Percentiles rank a stretch among this genome's conserved stretches.
phyloP scores from a whole-genome alignment of 2,329 filamentous ascomycete genomes.

The Verticillium nonalfalfae region DNA sequence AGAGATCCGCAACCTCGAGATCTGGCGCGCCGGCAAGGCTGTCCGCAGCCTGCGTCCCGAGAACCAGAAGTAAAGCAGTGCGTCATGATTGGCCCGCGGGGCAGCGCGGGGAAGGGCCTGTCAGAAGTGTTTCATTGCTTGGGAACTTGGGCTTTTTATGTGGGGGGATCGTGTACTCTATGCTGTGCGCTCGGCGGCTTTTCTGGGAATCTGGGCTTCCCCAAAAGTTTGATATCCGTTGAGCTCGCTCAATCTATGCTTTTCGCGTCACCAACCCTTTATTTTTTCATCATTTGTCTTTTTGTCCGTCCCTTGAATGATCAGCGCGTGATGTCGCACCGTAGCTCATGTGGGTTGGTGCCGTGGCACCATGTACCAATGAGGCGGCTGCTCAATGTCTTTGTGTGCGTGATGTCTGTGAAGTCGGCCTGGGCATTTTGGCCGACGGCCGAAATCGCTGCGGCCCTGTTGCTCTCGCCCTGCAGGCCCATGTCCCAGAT shows the following conservation, averaged over 20 bases:
- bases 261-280: neutral
- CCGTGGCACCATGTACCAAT: neutral
- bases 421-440: neutral
- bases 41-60: conserved; percentile 83
- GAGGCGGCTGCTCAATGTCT: neutral
- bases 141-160: neutral
- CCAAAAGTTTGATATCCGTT: conserved; percentile 15
- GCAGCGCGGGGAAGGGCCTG: neutral
- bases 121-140: conserved; percentile 3
- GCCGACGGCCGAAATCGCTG: neutral
- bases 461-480: neutral
- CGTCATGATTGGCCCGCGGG: no score
- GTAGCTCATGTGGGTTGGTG: neutral
- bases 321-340: neutral
- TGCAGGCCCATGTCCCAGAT: neutral
- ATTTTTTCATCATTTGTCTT: neutral
- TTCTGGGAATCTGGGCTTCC: conserved; percentile 11
- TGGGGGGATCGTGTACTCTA: conserved; percentile 25
- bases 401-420: neutral
- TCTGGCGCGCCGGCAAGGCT: conserved; percentile 98
- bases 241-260: neutral
- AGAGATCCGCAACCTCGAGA: conserved; percentile 96
- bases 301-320: neutral
- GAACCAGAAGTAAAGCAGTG: conserved; percentile 64
- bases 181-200: conserved; percentile 20